Evolutionary conservation across 192 early-diverging fungal species (phyloP).

Genomic region (Coemansia sp.): DNA sequence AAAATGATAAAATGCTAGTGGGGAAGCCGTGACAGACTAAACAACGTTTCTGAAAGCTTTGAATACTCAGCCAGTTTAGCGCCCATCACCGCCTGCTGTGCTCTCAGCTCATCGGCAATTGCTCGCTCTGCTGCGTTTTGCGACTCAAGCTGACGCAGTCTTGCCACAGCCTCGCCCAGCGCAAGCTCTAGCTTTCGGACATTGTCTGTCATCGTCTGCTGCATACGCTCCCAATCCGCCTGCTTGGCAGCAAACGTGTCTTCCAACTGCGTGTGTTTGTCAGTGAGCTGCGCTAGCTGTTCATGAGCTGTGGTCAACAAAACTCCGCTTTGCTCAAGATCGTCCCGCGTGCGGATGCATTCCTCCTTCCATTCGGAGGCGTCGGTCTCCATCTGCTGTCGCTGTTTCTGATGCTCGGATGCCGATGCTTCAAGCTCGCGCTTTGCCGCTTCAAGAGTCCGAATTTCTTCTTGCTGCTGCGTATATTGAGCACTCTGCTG

Average conservation of each 20-base stretch:
- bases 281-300: constrained; percentile 6
- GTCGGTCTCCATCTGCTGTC: constrained; percentile 16
- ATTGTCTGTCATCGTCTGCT: constrained; percentile 12
- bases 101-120: constrained; percentile 14
- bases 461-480: background rate
- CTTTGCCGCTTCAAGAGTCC: background rate
- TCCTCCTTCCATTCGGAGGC: constrained; percentile 26
- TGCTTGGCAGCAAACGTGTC: constrained; percentile 4
- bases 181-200: constrained; percentile 25
- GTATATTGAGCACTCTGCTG: background rate
- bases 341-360: constrained; percentile 10
- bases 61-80: constrained; percentile 32
- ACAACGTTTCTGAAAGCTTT: constrained; percentile 25
- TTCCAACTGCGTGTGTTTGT: constrained; percentile 6
- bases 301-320: background rate
- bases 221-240: constrained; percentile 2
- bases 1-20: constrained; percentile 3
- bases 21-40: constrained; percentile 13
- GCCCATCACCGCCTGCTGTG: constrained; percentile 15
- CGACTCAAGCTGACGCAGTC: constrained; percentile 33
- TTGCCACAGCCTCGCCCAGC: constrained; percentile 29
- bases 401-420: constrained; percentile 2
- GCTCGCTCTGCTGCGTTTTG: constrained; percentile 20
- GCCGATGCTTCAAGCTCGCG: background rate
- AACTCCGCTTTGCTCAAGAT: constrained; percentile 13